phyloP scores from a whole-genome alignment of 768 basidiomycete species.

The Nidula microcarpa region DNA sequence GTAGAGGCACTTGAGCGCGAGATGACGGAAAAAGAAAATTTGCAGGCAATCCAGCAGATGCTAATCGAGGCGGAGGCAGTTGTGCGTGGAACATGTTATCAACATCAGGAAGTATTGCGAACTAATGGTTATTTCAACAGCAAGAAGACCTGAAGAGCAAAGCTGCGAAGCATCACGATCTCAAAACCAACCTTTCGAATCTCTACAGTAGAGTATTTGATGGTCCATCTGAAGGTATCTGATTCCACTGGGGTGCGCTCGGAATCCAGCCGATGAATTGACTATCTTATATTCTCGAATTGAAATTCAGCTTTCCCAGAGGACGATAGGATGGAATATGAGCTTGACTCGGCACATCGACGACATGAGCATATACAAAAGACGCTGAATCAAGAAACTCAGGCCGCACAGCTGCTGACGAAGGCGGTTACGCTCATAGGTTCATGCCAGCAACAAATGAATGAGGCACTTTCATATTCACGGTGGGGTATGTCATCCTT shows the following conservation, averaged over 20 bases:
- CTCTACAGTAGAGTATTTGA: constrained; percentile 40
- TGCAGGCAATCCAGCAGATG: constrained; percentile 24
- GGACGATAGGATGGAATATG: constrained; percentile 39
- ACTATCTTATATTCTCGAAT: neutral
- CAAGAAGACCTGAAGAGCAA: constrained; percentile 26
- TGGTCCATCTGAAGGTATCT: constrained; percentile 36
- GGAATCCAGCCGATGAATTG: too few relatives aligned
- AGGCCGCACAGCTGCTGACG: constrained; percentile 33
- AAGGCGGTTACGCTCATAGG: constrained; percentile 32
- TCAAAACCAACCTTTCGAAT: constrained; percentile 31
- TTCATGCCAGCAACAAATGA: constrained; percentile 23
- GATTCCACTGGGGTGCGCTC: too few relatives aligned
- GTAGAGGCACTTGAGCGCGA: constrained; percentile 41
- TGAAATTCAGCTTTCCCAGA: constrained; percentile 34
- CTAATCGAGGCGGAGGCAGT: constrained; percentile 28
- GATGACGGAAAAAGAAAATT: constrained; percentile 31
- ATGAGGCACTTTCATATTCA: constrained; percentile 37
- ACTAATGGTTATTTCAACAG: neutral
- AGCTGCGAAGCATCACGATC: constrained; percentile 16
- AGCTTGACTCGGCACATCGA: constrained; percentile 24
- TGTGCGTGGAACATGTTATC: constrained; percentile 19
- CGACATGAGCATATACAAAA: constrained; percentile 31
- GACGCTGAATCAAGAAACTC: constrained; percentile 33
- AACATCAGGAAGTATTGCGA: constrained; percentile 16
- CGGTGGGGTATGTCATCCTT: constrained; percentile 26